A percentile compares a stretch with the other conserved stretches of the same genome.
Evolutionary conservation across 768 basidiomycete genomes (phyloP).

Genomic region (Auricularia sp.): DNA sequence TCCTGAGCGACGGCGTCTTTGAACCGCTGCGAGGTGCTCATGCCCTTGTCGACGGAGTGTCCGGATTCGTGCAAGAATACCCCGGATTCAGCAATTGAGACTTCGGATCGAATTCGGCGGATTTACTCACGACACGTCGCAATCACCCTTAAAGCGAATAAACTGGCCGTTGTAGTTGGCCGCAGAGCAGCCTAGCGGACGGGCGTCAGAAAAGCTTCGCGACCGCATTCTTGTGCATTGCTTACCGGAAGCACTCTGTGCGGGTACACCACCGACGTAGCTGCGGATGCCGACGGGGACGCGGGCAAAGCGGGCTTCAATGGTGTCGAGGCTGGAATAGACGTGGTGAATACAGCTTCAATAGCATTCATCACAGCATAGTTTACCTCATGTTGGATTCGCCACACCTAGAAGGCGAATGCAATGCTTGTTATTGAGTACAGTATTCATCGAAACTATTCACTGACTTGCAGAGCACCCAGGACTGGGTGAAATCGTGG

Average conservation of each 20-base stretch:
- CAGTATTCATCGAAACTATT: too few relatives aligned
- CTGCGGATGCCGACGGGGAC: not conserved
- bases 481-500: not conserved
- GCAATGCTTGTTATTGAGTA: too few relatives aligned
- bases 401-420: not conserved
- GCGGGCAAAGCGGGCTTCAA: not conserved
- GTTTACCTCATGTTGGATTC: not conserved
- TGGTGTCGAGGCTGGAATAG: not conserved
- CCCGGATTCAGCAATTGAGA: not conserved
- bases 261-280: not conserved
- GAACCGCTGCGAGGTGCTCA: not conserved
- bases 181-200: not conserved
- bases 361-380: not conserved
- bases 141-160: not conserved
- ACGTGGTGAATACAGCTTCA: not conserved
- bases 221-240: too few relatives aligned
- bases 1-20: not conserved
- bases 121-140: not conserved
- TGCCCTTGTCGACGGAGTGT: not conserved
- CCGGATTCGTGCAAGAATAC: not conserved
- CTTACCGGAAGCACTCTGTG: not conserved
- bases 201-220: too few relatives aligned
- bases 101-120: not conserved
- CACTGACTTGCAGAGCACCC: not conserved
- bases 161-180: not conserved